Percentiles rank a stretch among this genome's conserved stretches.
Evolutionary conservation across 805 yeast genomes (phyloP).

Genomic region (Hanseniaspora osmophila): DNA sequence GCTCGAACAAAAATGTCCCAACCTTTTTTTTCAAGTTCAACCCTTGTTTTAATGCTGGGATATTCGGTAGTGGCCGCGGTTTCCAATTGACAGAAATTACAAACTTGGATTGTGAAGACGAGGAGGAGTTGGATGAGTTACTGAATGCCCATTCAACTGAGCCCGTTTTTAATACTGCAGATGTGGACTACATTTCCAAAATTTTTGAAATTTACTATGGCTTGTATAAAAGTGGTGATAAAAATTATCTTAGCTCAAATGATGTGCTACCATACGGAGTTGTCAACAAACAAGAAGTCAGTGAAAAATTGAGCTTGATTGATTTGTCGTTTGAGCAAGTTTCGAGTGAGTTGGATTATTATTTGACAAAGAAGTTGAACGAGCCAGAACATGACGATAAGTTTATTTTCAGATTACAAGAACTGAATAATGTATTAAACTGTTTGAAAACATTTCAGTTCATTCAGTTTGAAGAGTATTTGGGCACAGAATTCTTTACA

Average conservation of each 20-base stretch:
- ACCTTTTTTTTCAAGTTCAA: not conserved
- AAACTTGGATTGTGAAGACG: not conserved
- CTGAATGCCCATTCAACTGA: too few species aligned
- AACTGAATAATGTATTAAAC: constrained; percentile 38
- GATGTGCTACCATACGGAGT: constrained; percentile 31
- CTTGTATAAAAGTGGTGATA: not conserved
- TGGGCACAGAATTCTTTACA: constrained; percentile 29
- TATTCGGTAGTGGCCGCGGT: not conserved
- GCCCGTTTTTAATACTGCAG: constrained; percentile 4
- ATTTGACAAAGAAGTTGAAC: constrained; percentile 18
- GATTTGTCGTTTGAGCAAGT: constrained; percentile 24
- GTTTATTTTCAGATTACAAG: constrained; percentile 28
- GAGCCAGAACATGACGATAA: constrained; percentile 16
- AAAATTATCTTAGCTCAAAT: not conserved
- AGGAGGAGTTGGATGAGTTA: not conserved
- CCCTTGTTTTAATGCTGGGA: not conserved
- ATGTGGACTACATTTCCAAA: constrained; percentile 31
- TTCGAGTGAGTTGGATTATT: constrained; percentile 22
- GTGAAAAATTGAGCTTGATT: constrained; percentile 25
- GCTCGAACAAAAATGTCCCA: too few species aligned
- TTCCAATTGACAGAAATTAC: not conserved
- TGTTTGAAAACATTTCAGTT: constrained; percentile 44
- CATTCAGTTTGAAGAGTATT: constrained; percentile 14
- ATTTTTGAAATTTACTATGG: constrained; percentile 39
- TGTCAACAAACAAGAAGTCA: constrained; percentile 20